Evolutionary conservation across 73 alveolate species (phyloP), one percentile per base, ranked within the genome.

Genomic region (Paraurostyla sp.): DNA sequence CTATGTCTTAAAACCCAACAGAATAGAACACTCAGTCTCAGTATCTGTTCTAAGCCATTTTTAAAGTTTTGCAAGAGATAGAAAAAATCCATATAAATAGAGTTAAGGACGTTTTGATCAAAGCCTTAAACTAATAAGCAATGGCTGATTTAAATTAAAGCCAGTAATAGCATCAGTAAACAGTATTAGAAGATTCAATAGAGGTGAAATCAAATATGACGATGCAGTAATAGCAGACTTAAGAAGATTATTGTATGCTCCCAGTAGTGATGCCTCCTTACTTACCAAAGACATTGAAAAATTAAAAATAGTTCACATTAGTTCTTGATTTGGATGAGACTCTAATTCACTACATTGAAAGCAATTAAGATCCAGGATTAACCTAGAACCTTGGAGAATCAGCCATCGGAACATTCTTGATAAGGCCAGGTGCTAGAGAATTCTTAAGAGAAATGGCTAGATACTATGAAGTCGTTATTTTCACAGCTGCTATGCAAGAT

Each of bases 401-500:
- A 35, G 32, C 29, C 3, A 48, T 78, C 27, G 93, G 95, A 23
- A 56, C 41, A 20, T 90, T 85, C 45, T 29, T 82, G 22, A 83
- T 83, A 0, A 30, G 95, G 23, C 95, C 95, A 33, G 85, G 90
- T n/a, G 87, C 88, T 41, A 20, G 85, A 25, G 90, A 85, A 2
- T 90, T 90, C 58, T 56, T 90, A 0, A 76, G 69, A 42, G 91
- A 88, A 42, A 83, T 87, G 89, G 45, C 87, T 0, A 18, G 78
- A 49, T 73, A 40, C 71, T 88, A 91, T 69, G 96, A 91, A 60
- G 68, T 91, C 0, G 89, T 91, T 29, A 60, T 91, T 32, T 91
- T 91, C 57, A 91, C 96, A 15, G 96, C 96, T 30, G 96, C 90
- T 0, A 80, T 80, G 73, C 89, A 91, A 51, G 96, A 91, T 58